Conservation (phyloP, 2,329 filamentous ascomycete species). For the Calonectria multiphialidica region DNA sequence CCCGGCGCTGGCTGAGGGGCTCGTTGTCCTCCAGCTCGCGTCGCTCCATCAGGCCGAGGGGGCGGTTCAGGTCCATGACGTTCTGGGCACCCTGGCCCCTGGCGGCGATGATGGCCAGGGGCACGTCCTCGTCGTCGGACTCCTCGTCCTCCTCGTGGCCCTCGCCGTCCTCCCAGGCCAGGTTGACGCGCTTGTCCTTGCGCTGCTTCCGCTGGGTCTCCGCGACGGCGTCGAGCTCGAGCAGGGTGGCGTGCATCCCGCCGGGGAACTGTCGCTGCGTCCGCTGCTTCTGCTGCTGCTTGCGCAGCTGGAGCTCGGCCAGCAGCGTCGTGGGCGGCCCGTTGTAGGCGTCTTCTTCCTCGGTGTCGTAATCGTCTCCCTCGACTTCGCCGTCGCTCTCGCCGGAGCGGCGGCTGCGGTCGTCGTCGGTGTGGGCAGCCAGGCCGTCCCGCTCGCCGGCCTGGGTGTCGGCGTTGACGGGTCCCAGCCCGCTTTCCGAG, state of each 20-base stretch:
- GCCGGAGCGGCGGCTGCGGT: conserved; percentile 39
- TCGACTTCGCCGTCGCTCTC: conserved; percentile 49
- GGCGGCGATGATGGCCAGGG: conserved; percentile 82
- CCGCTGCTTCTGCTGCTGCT: conserved; percentile 86
- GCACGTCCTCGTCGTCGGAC: conserved; percentile 85
- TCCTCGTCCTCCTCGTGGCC: conserved; percentile 58
- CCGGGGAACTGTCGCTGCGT: conserved; percentile 75
- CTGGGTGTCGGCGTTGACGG: conserved; percentile 42
- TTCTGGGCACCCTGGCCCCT: conserved; percentile 66
- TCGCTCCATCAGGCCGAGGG: conserved; percentile 82
- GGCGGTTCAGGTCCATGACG: conserved; percentile 69
- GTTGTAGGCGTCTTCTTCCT: conserved; percentile 66
- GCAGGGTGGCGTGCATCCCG: conserved; percentile 90
- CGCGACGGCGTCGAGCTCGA: conserved; percentile 91
- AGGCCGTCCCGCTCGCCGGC: conserved; percentile 37
- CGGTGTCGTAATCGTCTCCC: conserved; percentile 59
- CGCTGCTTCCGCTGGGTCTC: conserved; percentile 84
- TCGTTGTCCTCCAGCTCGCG: conserved; percentile 93
- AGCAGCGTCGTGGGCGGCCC: conserved; percentile 90
- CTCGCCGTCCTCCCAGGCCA: conserved; percentile 88
- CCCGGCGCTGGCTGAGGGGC: conserved; percentile 82
- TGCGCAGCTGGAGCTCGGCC: conserved; percentile 91
- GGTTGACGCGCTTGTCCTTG: conserved; percentile 79
- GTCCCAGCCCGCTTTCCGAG: conserved; percentile 38
- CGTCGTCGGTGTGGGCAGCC: conserved; percentile 42